Base-by-base conservation (phyloP, 2,329 filamentous ascomycete species). In the Beauveria medogensis region DNA sequence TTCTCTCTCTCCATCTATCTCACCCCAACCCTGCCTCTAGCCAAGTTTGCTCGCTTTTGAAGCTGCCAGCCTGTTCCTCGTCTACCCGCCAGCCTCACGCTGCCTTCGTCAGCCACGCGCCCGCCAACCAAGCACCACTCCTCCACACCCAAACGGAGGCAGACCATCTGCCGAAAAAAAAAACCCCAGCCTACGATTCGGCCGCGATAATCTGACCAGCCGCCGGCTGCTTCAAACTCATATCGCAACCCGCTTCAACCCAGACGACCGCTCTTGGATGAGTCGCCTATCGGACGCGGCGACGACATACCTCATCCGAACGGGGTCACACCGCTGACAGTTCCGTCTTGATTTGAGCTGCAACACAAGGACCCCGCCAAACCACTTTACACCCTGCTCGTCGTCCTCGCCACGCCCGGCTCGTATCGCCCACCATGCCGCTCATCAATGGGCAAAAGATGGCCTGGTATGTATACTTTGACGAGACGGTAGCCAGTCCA, bases 401-500 rank as follows among this genome's bases (percentile, higher is more conserved):
- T 8, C 41, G 26, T 14, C 18, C 41, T 46, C 12, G 41, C 26
- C n/a, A 18, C 26, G 41, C 26, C 26, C 18, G 26, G 18, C 18
- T 37, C n/a, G 24, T 43, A 50, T 28, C 18, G 44, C 44, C 30
- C 71, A 78, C 70, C 60, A 89, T 89, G 87, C 84, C 85, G 69
- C 78, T 86, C 54, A 85, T 90, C 66, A 83, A 89, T 69, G 87
- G 86, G 64, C 79, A 85, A 72, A 88, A 88, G 75, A 88, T 90
- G 80, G 87, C 87, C 70, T 90, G 87, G 87, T 90, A 81, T 69
- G 86, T 78, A 60, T 46, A 46, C 43, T 6, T 7, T 20, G 41
- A 48, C 22, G 34, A 10, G 12, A 12, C 10, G 6, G 28, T 18
- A 18, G 44, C 44, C n/a, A 51, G 5, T 34, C 14, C 18, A 3